Evolutionary conservation across 164 flowering plant genomes (phyloP), one percentile per base, ranked within the genome.

Genomic region (Chimonanthus praecox): DNA sequence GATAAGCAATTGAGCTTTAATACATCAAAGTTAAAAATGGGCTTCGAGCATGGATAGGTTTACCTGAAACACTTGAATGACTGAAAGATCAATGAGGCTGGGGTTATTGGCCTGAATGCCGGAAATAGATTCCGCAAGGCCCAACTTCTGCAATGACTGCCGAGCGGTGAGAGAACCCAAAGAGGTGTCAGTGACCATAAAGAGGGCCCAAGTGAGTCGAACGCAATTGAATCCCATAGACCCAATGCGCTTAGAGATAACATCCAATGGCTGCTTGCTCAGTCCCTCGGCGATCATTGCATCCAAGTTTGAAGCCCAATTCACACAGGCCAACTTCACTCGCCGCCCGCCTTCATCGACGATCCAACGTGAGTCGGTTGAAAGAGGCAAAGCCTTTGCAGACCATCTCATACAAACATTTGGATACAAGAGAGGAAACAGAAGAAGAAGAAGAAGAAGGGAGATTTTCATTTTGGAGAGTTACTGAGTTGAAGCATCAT

Each of bases 191-290:
- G 88, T 86, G 75, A 80, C 83, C 85, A 84, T 80, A 68, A 64
- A 79, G 4, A 81, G 78, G 3, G 90, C 80, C 86, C 86, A 83
- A 1, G 88, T 86, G 51, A 87, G 80, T 13, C 90, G 83, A 6
- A 87, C 88, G 72, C 86, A 82, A 67, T 86, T 88, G 75, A 86
- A 88, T 0, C 88, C 87, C 44, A 78, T 63, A 1, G 81, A 70
- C 20, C 75, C 58, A 1, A 88, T 76, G 21, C 64, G 44, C 1
- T 48, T 18, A 2, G 78, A 83, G 7, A 86, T 81, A 18, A 68
- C 73, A 16, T 33, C 58, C 3, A 88, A 51, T 9, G 89, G 88
- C 74, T 80, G 71, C 69, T 81, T 80, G 74, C 80, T 80, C 0
- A 86, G 83, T 43, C 91, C 91, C 70, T 88, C 89, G 0, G 78